Conservation (phyloP, 306 rosid genomes). For the Fragaria iinumae region DNA sequence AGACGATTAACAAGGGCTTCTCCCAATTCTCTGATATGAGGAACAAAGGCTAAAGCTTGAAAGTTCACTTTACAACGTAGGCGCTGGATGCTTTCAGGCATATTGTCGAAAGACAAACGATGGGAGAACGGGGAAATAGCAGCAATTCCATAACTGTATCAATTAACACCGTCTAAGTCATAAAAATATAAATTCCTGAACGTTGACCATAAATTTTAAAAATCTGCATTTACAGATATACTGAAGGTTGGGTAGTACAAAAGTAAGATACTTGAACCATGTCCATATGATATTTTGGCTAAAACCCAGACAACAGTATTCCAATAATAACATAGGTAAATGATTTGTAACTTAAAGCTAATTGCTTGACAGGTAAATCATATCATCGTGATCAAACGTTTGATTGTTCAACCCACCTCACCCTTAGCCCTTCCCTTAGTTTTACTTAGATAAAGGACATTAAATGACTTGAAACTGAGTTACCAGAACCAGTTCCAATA, state of each 20-base stretch:
- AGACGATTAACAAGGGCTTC: slow-evolving; percentile 77
- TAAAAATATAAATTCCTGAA: slow-evolving; percentile 1
- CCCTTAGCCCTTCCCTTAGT: background rate
- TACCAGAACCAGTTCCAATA: background rate
- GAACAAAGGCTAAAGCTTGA: slow-evolving; percentile 82
- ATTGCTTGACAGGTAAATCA: background rate
- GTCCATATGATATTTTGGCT: background rate
- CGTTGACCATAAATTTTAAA: background rate
- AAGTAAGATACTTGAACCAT: background rate
- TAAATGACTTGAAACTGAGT: background rate
- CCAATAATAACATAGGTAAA: background rate
- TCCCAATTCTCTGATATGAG: slow-evolving; percentile 71
- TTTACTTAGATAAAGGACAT: background rate
- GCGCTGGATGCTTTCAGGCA: slow-evolving; percentile 76
- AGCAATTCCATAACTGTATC: slow-evolving; percentile 70
- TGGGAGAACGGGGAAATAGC: slow-evolving; percentile 97
- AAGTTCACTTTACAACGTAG: slow-evolving; percentile 91
- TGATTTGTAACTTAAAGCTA: background rate
- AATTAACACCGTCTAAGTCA: slow-evolving; percentile 7
- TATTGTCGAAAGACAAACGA: slow-evolving; percentile 75
- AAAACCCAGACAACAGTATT: background rate
- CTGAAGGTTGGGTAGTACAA: background rate
- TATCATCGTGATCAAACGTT: background rate
- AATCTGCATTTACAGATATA: background rate
- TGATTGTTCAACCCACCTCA: background rate